Evolutionary conservation across 441 rosid species (phyloP), one percentile per base, ranked within the genome.

Genomic region (Capsella rubella): DNA sequence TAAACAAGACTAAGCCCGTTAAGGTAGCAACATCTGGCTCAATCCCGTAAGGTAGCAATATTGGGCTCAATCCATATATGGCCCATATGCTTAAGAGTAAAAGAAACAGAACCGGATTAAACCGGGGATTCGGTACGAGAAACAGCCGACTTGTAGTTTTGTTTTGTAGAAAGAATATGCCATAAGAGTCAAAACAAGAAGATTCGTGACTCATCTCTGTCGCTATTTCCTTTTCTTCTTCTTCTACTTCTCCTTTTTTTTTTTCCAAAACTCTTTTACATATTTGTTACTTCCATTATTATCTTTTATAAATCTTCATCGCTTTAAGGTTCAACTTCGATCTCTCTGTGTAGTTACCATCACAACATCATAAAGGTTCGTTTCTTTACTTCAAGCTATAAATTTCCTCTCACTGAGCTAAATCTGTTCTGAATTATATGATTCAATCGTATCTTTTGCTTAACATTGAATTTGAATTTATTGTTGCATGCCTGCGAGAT

Each of bases 171-270:
- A 31, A 65, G 77, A 73, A 73, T 65, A 73, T 73, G 59, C 60
- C 43, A 31, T 5, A 1, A n/a, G 52, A 52, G 68, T 67, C 62
- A 40, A 74, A 67, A 11, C 4, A 57, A 65, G 60, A 56, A 74
- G 55, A 74, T 74, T 74, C 68, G 39, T 35, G 63, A 67, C 21
- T 40, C 64, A 46, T 43, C 64, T 58, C 58, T 55, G 8, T 68
- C 25, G 58, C 66, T 70, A 6, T 28, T 66, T 54, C 40, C 11
- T 37, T 43, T 34, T 32, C 56, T 43, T 49, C 64, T 55, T 47
- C 66, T 28, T 4, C 63, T 21, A 21, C 25, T 21, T 21, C 25
- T 21, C 25, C 25, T 21, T 21, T 21, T 21, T 14, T 8, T 1
- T 51, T 37, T 37, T 4, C 60, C 43, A 13, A 50, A 18, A 64